A percentile compares a stretch with the other conserved stretches of the same genome.
These are phyloP conservation scores for Zopfia rhizophila DNA, from an alignment of 2,329 filamentous ascomycete species.

Conservation along the genomic window DNA sequence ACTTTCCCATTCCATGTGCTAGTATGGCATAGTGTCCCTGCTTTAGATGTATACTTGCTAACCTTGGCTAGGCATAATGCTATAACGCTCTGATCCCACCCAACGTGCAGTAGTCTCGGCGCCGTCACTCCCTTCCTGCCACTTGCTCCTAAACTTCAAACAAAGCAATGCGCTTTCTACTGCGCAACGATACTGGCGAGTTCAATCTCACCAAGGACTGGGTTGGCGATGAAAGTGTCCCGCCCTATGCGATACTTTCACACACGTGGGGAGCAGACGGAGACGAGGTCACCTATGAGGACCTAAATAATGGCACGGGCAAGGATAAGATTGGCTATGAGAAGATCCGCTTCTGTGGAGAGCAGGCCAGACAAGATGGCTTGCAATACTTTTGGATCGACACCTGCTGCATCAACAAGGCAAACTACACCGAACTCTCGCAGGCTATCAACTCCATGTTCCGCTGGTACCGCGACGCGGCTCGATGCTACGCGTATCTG, in stretches of 20 bases:
- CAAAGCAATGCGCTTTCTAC: no score
- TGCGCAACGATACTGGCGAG: no score
- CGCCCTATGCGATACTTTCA: conserved; percentile 33
- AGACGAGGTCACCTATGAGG: conserved; percentile 29
- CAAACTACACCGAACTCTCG: conserved; percentile 2
- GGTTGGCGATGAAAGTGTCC: conserved; percentile 18
- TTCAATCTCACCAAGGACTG: no score
- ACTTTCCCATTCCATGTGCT: no score
- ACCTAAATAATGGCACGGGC: conserved; percentile 25
- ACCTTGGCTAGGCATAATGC: no score
- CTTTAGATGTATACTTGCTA: no score
- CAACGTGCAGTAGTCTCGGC: no score
- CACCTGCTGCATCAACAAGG: no score
- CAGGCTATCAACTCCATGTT: conserved; percentile 11
- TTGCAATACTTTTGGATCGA: conserved; percentile 26
- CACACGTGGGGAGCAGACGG: conserved; percentile 28
- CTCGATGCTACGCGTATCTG: conserved; percentile 13
- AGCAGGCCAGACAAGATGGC: conserved; percentile 21
- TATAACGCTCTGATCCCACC: no score
- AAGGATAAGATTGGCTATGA: conserved; percentile 21
- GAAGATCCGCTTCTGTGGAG: conserved; percentile 21
- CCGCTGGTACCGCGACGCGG: conserved; percentile 7
- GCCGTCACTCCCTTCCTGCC: no score
- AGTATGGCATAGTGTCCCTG: no score
- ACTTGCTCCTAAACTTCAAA: no score